A percentile compares a stretch with the other conserved stretches of the same genome.
Conservation (phyloP, 257 asterid species). For the Perilla frutescens region DNA sequence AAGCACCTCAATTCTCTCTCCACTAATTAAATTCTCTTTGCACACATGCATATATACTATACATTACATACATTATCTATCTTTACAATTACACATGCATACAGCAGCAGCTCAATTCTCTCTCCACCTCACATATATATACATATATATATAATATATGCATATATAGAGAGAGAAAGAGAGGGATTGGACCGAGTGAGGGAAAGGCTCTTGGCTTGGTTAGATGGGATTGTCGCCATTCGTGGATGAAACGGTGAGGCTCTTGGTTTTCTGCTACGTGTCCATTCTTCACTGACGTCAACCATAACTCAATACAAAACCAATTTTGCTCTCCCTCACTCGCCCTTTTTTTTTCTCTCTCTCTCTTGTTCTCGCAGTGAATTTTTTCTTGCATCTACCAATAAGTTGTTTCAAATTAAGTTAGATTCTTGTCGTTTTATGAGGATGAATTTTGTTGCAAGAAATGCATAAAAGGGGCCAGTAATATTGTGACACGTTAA, state of each 20-base stretch:
- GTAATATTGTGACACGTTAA: neutral
- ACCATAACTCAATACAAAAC: conserved; percentile 19
- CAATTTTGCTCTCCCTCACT: conserved; percentile 7
- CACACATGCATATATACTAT: conserved; percentile 16
- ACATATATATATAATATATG: neutral
- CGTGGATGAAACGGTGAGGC: conserved; percentile 60
- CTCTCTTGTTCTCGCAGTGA: neutral
- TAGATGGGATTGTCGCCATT: conserved; percentile 52
- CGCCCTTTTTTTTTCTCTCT: neutral
- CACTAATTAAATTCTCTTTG: neutral
- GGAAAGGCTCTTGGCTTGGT: conserved; percentile 10
- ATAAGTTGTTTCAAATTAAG: conserved; percentile 16
- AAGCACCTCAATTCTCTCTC: neutral
- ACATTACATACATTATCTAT: neutral
- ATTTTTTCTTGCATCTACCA: conserved; percentile 30
- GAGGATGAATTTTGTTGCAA: neutral
- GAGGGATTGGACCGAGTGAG: conserved; percentile 51
- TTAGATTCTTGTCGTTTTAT: conserved; percentile 30
- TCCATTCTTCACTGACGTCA: conserved; percentile 43
- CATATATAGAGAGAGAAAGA: conserved; percentile 1
- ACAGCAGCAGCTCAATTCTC: neutral
- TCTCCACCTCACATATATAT: neutral
- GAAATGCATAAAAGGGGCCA: neutral
- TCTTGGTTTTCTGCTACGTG: conserved; percentile 51
- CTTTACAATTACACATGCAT: neutral